Base-by-base conservation (phyloP, 768 basidiomycete species). In the Boletus rubescentipes region DNA sequence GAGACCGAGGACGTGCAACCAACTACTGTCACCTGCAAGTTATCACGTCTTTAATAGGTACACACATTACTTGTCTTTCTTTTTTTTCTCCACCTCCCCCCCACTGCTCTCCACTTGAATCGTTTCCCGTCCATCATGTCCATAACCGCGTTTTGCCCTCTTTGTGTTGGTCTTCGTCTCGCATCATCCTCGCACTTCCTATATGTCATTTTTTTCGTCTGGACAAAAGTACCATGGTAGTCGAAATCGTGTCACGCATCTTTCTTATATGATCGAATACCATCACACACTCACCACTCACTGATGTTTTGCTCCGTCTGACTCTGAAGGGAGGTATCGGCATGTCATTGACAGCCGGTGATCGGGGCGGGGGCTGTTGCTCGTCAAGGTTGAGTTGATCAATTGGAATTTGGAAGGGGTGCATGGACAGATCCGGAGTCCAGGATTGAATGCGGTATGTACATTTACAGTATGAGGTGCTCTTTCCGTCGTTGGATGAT, bases 211-310 rank as follows among this genome's bases (percentile, higher is more conserved):
- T 50, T 18, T 23, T 3, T 54, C 31, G 36, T 54, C 38, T 2
- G 16, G 45, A 50, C 36, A 11, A 20, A n/a, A 26, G n/a, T 34
- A 18, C 8, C 32, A 44, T 43, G 43, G 49, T 50, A 20, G 48
- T 49, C 40, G 26, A 14, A 51, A 30, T 51, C 18, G 21, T 61
- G 49, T 38, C 26, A 38, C 45, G 30, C 49, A 54, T 46, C n/a
- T n/a, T 29, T 45, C 45, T 46, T 29, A 38, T 36, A 30, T 44
- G 43, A 46, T 45, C 11, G 32, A 61, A 63, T 63, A 57, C 54
- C 62, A 64, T 41, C 50, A 39, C 49, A 53, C 44, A 21, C 57
- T 55, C 57, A 59, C 61, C 57, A 21, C 61, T 60, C 59, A 6
- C 14, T 48, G 5, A 29, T 29, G 18, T 42, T 32, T 31, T 12